phyloP scores from a whole-genome alignment of 768 basidiomycete species.

The Boletellus ananas region DNA sequence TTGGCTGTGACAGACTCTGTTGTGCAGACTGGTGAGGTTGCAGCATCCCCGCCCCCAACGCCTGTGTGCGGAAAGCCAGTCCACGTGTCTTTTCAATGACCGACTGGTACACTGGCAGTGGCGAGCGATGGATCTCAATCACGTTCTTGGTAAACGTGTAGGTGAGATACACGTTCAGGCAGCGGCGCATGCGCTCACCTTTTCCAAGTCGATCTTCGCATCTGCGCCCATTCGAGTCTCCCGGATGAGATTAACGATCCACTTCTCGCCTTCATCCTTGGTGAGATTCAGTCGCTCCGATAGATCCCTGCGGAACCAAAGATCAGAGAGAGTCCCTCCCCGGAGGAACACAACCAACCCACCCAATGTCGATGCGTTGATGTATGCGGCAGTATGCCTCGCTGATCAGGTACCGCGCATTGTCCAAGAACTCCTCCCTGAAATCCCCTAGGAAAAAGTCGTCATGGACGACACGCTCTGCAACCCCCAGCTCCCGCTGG shows the following conservation, averaged over 20 bases:
- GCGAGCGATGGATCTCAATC: conserved; percentile 90
- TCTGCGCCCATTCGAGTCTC: conserved; percentile 96
- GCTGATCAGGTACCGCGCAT: conserved; percentile 91
- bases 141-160: conserved; percentile 65
- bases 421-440: conserved; percentile 93
- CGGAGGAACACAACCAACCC: conserved; percentile 18
- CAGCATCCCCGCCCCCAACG: conserved; percentile 74
- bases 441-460: conserved; percentile 95
- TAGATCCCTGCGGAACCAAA: conserved; percentile 58
- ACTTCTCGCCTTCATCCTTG: conserved; percentile 96
- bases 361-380: conserved; percentile 87
- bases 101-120: conserved; percentile 86
- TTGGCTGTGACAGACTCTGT: conserved; percentile 29
- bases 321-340: neutral
- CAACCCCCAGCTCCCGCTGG: conserved; percentile 72
- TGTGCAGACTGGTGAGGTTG: conserved; percentile 31
- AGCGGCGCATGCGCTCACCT: conserved; percentile 43
- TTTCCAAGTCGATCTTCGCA: conserved; percentile 96
- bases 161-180: conserved; percentile 1
- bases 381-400: conserved; percentile 99
- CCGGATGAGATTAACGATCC: conserved; percentile 98
- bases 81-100: conserved; percentile 96
- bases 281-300: conserved; percentile 91
- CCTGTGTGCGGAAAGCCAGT: conserved; percentile 86
- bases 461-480: conserved; percentile 78